These are phyloP conservation scores for Entomortierella lignicola DNA, from an alignment of 192 early-diverging fungal species.

Conservation along the genomic window DNA sequence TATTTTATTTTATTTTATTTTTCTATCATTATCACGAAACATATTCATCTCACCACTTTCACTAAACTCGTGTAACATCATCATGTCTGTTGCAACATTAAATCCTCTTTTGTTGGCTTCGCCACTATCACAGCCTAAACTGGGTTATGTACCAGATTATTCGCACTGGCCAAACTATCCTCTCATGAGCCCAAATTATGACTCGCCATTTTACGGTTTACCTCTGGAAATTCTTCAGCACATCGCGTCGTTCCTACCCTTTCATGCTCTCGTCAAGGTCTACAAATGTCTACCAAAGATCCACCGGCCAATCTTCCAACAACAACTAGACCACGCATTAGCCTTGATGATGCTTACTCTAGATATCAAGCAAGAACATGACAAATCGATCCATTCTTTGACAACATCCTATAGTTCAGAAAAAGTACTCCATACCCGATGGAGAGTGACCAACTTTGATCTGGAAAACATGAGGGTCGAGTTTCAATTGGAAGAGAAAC, in stretches of 20 bases:
- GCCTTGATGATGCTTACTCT: slow-evolving; percentile 38
- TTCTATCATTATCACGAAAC: background rate
- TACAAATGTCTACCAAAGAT: slow-evolving; percentile 24
- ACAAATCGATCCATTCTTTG: background rate
- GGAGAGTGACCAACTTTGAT: slow-evolving; percentile 31
- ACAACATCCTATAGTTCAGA: no score
- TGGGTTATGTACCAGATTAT: no score
- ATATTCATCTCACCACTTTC: no score
- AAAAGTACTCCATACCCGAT: background rate
- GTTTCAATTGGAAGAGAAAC: slow-evolving; percentile 33
- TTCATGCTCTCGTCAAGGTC: slow-evolving; percentile 20
- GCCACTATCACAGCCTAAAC: no score
- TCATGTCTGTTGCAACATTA: background rate
- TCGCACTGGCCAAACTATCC: no score
- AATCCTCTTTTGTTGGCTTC: no score
- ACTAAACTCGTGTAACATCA: no score
- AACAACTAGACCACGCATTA: slow-evolving; percentile 14
- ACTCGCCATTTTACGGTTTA: slow-evolving; percentile 20
- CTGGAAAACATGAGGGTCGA: slow-evolving; percentile 8
- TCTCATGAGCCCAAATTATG: background rate
- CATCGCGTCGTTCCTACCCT: slow-evolving; percentile 27
- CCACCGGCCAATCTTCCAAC: slow-evolving; percentile 26
- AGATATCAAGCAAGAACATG: slow-evolving; percentile 13
- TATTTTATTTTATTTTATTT: background rate
- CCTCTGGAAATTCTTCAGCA: slow-evolving; percentile 31